Conservation (phyloP, 352 stramenopile genomes). For the Phytophthora pluvialis region DNA sequence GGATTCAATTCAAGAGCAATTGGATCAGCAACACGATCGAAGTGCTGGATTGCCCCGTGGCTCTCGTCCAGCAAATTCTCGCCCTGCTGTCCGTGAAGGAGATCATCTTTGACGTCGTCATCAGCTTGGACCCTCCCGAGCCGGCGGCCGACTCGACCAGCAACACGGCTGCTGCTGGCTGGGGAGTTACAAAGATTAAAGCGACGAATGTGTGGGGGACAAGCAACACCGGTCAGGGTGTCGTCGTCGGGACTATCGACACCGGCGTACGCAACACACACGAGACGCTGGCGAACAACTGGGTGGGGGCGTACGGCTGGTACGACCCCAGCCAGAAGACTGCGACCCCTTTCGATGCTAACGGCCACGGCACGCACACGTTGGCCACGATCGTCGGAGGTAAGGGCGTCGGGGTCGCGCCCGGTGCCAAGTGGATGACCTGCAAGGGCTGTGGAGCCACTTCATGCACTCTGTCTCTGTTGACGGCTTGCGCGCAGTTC, state of each 20-base stretch:
- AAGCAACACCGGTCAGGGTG: conserved; percentile 35
- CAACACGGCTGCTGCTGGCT: conserved; percentile 34
- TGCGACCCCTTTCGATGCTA: conserved; percentile 44
- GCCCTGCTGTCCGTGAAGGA: conserved; percentile 28
- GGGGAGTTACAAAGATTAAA: conserved; percentile 45
- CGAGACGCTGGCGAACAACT: conserved; percentile 43
- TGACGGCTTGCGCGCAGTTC: conserved; percentile 56
- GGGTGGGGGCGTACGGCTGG: conserved; percentile 44
- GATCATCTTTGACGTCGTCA: conserved; percentile 36
- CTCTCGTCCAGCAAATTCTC: conserved; percentile 30
- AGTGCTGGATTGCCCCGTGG: conserved; percentile 33
- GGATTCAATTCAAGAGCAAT: conserved; percentile 15
- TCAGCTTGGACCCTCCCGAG: conserved; percentile 19
- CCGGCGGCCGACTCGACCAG: conserved; percentile 25
- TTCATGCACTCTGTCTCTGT: conserved; percentile 30
- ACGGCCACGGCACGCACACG: conserved; percentile 61
- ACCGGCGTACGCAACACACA: conserved; percentile 47
- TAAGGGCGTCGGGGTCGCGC: conserved; percentile 49
- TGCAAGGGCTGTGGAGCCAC: conserved; percentile 50
- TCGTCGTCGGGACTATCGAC: conserved; percentile 52
- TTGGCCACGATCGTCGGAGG: conserved; percentile 54
- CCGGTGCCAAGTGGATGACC: conserved; percentile 54
- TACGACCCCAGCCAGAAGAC: conserved; percentile 45
- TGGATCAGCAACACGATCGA: conserved; percentile 56
- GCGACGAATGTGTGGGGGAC: conserved; percentile 43